Evolutionary conservation across 371 early-diverging fungal species (phyloP), one percentile per base, ranked within the genome.

Genomic region (Mycotypha africana): DNA sequence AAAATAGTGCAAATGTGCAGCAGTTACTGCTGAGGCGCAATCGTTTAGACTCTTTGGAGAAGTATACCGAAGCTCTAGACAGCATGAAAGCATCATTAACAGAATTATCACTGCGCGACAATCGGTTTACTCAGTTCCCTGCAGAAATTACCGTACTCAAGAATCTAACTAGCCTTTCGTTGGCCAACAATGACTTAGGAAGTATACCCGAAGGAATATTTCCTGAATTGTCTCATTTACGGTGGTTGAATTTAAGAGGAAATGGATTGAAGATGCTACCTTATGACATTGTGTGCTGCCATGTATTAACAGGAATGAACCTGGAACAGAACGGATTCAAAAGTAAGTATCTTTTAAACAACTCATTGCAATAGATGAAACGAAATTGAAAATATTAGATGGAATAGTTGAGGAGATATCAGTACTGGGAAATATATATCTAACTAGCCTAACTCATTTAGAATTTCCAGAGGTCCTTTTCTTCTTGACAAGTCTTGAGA

Each of bases 131-230:
- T 4, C 40, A 62, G 16, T 58, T 76, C 12, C 87, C 87, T 10
- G 51, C 59, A 5, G 76, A 79, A 34, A 63, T 83, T 12, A 58
- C 74, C 14, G 41, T 58, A 6, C 63, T 85, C 19, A 64, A 51
- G 4, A 70, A 79, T 16, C 59, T 86, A 12, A 75, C 67, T 10
- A 77, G 79, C 62, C 56, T 86, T 3, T 84, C 84, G 9, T 59
- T 86, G 4, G 76, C 80, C 4, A 73, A 71, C 30, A 86, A 86
- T 51, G 56, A 51, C 40, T 64, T 85, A 14, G 10, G 23, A 8
- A n/a, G 21, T 12, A 56, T 62, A n/a, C 52, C 40, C 14, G 25
- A 40, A 32, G 44, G 56, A 2, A 26, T 56, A 11, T 55, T 67
- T 2, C 35, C 55, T n/a, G 36, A 30, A 19, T 37, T 65, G 9